Conservation (phyloP, 495 filamentous ascomycete species). For the Xylaria castorea region DNA sequence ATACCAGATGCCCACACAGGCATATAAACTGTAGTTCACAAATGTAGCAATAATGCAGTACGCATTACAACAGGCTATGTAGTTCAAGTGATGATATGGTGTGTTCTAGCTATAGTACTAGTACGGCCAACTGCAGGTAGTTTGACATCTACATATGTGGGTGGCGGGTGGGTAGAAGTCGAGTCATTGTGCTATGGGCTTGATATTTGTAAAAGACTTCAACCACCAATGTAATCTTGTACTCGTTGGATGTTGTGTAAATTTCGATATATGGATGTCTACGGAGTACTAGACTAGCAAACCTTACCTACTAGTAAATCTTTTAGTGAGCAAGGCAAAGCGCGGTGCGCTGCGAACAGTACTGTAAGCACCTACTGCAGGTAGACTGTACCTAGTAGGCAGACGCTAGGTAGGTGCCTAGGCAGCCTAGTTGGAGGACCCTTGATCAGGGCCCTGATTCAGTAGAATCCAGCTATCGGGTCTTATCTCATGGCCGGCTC, state of each 20-base stretch:
- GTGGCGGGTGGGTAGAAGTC: no score
- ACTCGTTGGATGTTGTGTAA: neutral
- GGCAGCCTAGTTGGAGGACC: conserved; percentile 14
- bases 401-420: no score
- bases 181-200: no score
- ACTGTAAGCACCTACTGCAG: no score
- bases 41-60: neutral
- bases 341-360: neutral
- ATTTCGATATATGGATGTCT: no score
- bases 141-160: no score
- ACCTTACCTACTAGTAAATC: no score
- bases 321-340: no score
- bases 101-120: neutral
- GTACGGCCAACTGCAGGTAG: no score
- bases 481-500: conserved; percentile 19
- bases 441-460: conserved; percentile 9
- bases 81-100: neutral
- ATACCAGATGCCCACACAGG: neutral
- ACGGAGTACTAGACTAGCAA: no score
- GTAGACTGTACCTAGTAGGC: no score
- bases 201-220: neutral
- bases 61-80: neutral
- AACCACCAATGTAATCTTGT: neutral
- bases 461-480: conserved; percentile 10
- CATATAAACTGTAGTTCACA: neutral